phyloP scores from a whole-genome alignment of 208 protist genomes.

The Porcisia hertigi region DNA sequence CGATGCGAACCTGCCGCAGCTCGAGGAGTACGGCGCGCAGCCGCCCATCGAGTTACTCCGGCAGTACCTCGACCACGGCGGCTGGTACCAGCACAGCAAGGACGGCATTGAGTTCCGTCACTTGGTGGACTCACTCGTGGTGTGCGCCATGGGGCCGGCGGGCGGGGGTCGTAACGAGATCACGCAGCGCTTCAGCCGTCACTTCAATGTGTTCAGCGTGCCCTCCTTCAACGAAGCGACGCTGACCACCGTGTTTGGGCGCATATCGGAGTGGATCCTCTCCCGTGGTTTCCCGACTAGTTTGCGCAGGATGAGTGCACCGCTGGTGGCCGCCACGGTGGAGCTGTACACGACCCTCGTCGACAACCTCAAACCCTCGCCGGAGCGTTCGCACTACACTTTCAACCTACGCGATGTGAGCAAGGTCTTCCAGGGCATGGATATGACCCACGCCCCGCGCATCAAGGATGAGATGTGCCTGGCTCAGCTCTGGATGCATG shows the following conservation, averaged over 20 bases:
- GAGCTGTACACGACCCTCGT: slow-evolving; percentile 93
- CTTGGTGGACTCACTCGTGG: slow-evolving; percentile 89
- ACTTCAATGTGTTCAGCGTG: slow-evolving; percentile 94
- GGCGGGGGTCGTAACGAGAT: slow-evolving; percentile 95
- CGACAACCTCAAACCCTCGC: slow-evolving; percentile 95
- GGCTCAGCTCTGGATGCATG: slow-evolving; percentile 93
- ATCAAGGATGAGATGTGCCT: slow-evolving; percentile 78
- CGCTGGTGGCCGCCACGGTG: slow-evolving; percentile 90
- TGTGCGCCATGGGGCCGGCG: slow-evolving; percentile 95
- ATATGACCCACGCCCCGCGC: slow-evolving; percentile 68
- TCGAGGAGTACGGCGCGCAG: slow-evolving; percentile 97
- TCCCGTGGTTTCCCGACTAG: slow-evolving; percentile 65
- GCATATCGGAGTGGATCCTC: slow-evolving; percentile 92
- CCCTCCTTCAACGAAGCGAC: slow-evolving; percentile 91
- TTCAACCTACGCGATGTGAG: slow-evolving; percentile 98
- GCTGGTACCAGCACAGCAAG: slow-evolving; percentile 96
- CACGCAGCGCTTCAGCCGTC: slow-evolving; percentile 93
- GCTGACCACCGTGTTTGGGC: slow-evolving; percentile 93
- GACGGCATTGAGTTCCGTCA: slow-evolving; percentile 89
- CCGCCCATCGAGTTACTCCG: slow-evolving; percentile 96
- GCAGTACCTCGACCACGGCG: slow-evolving; percentile 96
- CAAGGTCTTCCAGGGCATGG: slow-evolving; percentile 94
- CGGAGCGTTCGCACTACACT: slow-evolving; percentile 98
- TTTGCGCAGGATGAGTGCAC: slow-evolving; percentile 45
- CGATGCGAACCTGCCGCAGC: slow-evolving; percentile 95